Percentiles rank a stretch among this genome's conserved stretches.
Evolutionary conservation across 2,329 filamentous ascomycete species (phyloP).

Genomic region (Colletotrichum orchidophilum): DNA sequence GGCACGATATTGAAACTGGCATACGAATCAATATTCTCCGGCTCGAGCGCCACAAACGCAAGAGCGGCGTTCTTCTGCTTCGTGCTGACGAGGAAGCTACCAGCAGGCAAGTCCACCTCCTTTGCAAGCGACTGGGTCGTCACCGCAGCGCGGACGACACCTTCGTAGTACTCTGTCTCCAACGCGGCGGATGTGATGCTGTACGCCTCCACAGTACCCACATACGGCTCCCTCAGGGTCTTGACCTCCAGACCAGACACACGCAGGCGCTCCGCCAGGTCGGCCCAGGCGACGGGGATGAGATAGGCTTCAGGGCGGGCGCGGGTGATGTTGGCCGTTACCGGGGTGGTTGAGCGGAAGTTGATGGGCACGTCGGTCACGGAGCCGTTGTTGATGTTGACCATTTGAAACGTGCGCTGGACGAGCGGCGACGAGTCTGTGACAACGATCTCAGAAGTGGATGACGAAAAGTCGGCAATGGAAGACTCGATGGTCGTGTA

Average conservation of each 20-base stretch:
- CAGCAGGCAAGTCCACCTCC: conserved; percentile 39
- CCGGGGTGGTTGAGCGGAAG: conserved; percentile 42
- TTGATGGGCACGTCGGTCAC: conserved; percentile 41
- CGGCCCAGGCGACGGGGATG: conserved; percentile 41
- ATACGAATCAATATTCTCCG: conserved; percentile 47
- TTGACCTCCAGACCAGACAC: conserved; percentile 40
- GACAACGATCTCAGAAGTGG: conserved; percentile 39
- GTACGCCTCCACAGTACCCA: conserved; percentile 41
- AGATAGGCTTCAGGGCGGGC: conserved; percentile 42
- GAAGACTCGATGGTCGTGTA: conserved; percentile 40
- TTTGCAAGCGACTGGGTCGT: conserved; percentile 34
- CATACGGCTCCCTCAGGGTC: conserved; percentile 37
- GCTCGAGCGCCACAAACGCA: conserved; percentile 43
- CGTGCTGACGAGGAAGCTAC: conserved; percentile 44
- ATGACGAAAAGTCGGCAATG: conserved; percentile 40
- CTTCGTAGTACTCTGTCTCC: conserved; percentile 41
- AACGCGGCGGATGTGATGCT: conserved; percentile 39
- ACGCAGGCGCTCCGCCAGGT: conserved; percentile 40
- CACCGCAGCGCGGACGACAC: conserved; percentile 38
- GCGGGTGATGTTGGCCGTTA: conserved; percentile 41
- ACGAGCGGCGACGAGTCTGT: conserved; percentile 39
- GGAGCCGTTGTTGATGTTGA: conserved; percentile 39
- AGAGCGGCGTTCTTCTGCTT: conserved; percentile 44
- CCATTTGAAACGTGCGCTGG: conserved; percentile 38
- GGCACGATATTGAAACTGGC: conserved; percentile 44